Conservation (phyloP, 345 rosid genomes). For the Ceriops decandra region DNA sequence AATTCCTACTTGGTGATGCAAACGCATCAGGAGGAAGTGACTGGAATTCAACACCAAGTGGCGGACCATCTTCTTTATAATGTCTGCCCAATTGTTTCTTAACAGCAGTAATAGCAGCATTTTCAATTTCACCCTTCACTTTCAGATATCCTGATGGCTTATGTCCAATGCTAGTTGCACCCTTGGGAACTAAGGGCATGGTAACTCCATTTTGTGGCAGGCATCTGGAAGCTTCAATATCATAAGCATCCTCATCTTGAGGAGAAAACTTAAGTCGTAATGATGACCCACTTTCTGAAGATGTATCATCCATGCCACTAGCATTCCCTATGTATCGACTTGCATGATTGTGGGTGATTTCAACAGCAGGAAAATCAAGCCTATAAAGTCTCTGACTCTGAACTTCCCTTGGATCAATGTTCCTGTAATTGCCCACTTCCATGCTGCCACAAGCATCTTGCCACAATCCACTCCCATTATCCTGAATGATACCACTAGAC, state of each 20-base stretch:
- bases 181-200: constrained; percentile 26
- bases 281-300: constrained; percentile 69
- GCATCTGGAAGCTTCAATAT: constrained; percentile 32
- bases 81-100: constrained; percentile 81
- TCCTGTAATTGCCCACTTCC: constrained; percentile 62
- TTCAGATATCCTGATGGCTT: constrained; percentile 88
- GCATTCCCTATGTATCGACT: constrained; percentile 35
- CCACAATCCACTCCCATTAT: constrained; percentile 74
- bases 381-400: constrained; percentile 69
- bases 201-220: constrained; percentile 33
- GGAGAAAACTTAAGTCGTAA: constrained; percentile 51
- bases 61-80: constrained; percentile 82
- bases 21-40: constrained; percentile 88
- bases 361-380: constrained; percentile 37
- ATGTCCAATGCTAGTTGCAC: constrained; percentile 37
- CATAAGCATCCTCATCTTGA: constrained; percentile 38
- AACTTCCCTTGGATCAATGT: constrained; percentile 71
- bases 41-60: constrained; percentile 70
- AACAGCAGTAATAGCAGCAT: constrained; percentile 74
- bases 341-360: constrained; percentile 33
- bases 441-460: constrained; percentile 98
- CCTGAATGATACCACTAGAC: constrained; percentile 76
- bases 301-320: constrained; percentile 56
- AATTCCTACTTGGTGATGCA: constrained; percentile 49
- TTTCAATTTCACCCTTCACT: constrained; percentile 67